Percentiles rank a stretch among this genome's conserved stretches.
These are phyloP conservation scores for Paraurostyla sp. DNA, from an alignment of 73 alveolate genomes.

Conservation along the genomic window DNA sequence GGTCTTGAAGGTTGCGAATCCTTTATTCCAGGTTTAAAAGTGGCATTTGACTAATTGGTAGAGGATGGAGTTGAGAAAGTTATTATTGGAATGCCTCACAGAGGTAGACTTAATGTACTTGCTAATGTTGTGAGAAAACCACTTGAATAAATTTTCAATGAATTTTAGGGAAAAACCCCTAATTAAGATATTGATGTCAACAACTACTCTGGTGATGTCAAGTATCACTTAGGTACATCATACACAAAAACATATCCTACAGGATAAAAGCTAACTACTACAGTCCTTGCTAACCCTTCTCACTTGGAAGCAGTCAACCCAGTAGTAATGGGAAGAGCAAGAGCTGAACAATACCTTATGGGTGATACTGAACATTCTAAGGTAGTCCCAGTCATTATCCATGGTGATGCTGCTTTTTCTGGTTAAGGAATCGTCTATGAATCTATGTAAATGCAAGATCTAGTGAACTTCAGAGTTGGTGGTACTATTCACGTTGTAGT, in stretches of 20 bases:
- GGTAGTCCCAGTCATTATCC: conserved; percentile 84
- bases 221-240: conserved; percentile 88
- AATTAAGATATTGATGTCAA: conserved; percentile 73
- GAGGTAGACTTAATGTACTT: conserved; percentile 97
- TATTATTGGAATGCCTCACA: conserved; percentile 98
- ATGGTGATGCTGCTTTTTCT: conserved; percentile 97
- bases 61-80: conserved; percentile 87
- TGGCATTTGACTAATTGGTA: conserved; percentile 83
- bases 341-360: conserved; percentile 88
- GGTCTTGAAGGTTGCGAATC: conserved; percentile 95
- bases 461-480: conserved; percentile 86
- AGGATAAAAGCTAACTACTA: conserved; percentile 65
- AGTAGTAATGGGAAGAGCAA: conserved; percentile 91
- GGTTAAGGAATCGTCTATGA: conserved; percentile 98
- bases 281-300: conserved; percentile 96
- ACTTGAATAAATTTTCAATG: conserved; percentile 80
- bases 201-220: conserved; percentile 88
- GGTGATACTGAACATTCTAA: conserved; percentile 71
- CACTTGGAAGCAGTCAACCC: conserved; percentile 97
- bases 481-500: conserved; percentile 95
- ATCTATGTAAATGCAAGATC: conserved; percentile 90
- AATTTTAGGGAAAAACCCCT: conserved; percentile 70
- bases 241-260: conserved; percentile 56
- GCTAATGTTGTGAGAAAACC: conserved; percentile 91
- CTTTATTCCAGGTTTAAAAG: conserved; percentile 88